These are phyloP conservation scores for Ceratocystis huliohia DNA, from an alignment of 2,329 filamentous ascomycete genomes.

Conservation along the genomic window DNA sequence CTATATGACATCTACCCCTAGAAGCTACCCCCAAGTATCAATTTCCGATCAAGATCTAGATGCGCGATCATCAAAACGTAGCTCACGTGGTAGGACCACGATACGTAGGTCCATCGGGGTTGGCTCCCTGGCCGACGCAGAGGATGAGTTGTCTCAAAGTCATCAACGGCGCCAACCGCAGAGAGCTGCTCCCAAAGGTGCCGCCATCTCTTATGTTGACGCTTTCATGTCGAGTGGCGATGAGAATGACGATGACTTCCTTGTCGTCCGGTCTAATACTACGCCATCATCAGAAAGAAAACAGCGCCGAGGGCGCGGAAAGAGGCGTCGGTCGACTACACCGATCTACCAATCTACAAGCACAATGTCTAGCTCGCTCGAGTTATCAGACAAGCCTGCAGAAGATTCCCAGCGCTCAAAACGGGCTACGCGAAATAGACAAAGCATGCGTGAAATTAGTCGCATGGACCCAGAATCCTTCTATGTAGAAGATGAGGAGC, in stretches of 20 bases:
- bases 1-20: neutral
- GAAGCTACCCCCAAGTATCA: neutral
- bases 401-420: slow-evolving; percentile 39
- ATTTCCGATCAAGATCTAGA: neutral
- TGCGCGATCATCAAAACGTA: neutral
- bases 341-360: slow-evolving; percentile 19
- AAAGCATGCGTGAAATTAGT: slow-evolving; percentile 38
- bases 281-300: slow-evolving; percentile 5
- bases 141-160: slow-evolving; percentile 6
- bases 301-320: neutral
- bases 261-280: slow-evolving; percentile 31
- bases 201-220: slow-evolving; percentile 1
- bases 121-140: neutral
- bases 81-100: neutral
- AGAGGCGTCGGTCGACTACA: neutral
- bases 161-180: neutral
- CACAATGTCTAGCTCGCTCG: slow-evolving; percentile 22
- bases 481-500: slow-evolving; percentile 37
- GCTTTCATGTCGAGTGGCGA: slow-evolving; percentile 24
- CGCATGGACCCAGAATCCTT: slow-evolving; percentile 47
- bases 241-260: slow-evolving; percentile 29
- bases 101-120: neutral
- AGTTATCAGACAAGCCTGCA: slow-evolving; percentile 36
- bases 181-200: slow-evolving; percentile 5
- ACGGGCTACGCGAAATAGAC: slow-evolving; percentile 29